These are phyloP conservation scores for Paspalum notatum DNA, from an alignment of 176 grass and related monocot genomes.

Conservation along the genomic window DNA sequence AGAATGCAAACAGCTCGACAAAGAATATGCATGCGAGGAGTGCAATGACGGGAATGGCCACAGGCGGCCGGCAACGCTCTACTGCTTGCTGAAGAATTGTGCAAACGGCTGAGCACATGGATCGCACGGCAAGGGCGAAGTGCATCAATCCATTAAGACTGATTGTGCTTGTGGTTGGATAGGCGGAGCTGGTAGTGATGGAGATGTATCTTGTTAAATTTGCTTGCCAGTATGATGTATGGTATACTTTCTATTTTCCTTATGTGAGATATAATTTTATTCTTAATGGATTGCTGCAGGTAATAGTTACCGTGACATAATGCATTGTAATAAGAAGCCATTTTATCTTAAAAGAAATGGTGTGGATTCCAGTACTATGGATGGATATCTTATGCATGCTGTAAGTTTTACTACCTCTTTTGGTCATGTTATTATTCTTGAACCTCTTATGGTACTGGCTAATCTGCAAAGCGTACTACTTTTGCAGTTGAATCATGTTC, in stretches of 20 bases:
- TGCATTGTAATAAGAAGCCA: constrained; percentile 97
- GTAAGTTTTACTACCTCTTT: constrained; percentile 60
- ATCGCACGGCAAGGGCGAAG: no score
- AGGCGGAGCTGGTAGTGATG: background rate
- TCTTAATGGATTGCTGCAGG: constrained; percentile 57
- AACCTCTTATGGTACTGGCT: constrained; percentile 31
- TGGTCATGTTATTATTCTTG: constrained; percentile 29
- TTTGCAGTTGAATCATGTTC: constrained; percentile 92
- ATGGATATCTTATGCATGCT: constrained; percentile 91
- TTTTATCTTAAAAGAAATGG: constrained; percentile 84
- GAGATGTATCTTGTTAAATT: constrained; percentile 21
- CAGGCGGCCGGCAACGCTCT: no score
- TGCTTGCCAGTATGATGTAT: constrained; percentile 22
- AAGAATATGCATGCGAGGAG: no score
- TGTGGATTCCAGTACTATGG: constrained; percentile 87
- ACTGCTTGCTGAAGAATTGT: no score
- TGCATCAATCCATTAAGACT: no score
- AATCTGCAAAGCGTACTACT: constrained; percentile 32
- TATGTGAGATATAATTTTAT: constrained; percentile 32
- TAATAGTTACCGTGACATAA: constrained; percentile 86
- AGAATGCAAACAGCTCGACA: no score
- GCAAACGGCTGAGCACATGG: no score
- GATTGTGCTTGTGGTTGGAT: no score
- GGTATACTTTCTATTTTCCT: background rate
- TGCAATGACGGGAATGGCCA: no score